Conservation (phyloP, 202 grass and related monocot species). For the Digitaria exilis region DNA sequence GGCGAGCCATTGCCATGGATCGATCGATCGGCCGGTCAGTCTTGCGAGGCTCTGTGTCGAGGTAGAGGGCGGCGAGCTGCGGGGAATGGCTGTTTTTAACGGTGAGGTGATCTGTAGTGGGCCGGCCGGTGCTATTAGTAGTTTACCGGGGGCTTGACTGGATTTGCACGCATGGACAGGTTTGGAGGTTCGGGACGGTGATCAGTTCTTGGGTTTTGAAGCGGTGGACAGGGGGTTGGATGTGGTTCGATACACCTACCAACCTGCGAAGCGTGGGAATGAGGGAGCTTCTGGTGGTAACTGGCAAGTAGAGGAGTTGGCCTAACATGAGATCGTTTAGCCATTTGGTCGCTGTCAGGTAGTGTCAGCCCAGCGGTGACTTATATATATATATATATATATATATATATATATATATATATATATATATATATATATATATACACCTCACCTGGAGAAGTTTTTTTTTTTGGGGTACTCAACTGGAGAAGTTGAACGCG, state of each 20-base stretch:
- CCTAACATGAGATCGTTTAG: slow-evolving; percentile 41
- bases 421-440: too few species aligned
- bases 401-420: too few species aligned
- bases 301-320: slow-evolving; percentile 55
- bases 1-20: not conserved
- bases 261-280: not conserved
- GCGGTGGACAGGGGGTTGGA: slow-evolving; percentile 20
- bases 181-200: slow-evolving; percentile 31
- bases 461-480: too few species aligned
- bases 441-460: too few species aligned
- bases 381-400: too few species aligned
- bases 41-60: too few species aligned
- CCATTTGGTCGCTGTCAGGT: not conserved
- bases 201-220: slow-evolving; percentile 11
- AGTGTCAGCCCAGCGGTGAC: too few species aligned
- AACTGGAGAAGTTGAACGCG: too few species aligned
- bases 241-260: slow-evolving; percentile 49
- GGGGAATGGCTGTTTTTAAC: not conserved
- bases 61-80: too few species aligned
- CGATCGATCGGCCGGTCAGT: too few species aligned
- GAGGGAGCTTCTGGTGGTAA: not conserved
- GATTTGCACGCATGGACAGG: not conserved
- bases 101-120: not conserved
- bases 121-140: not conserved
- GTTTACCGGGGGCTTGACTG: not conserved